Evolutionary conservation across 2,329 filamentous ascomycete genomes (phyloP).

Genomic region (Chaetomium strumarium): DNA sequence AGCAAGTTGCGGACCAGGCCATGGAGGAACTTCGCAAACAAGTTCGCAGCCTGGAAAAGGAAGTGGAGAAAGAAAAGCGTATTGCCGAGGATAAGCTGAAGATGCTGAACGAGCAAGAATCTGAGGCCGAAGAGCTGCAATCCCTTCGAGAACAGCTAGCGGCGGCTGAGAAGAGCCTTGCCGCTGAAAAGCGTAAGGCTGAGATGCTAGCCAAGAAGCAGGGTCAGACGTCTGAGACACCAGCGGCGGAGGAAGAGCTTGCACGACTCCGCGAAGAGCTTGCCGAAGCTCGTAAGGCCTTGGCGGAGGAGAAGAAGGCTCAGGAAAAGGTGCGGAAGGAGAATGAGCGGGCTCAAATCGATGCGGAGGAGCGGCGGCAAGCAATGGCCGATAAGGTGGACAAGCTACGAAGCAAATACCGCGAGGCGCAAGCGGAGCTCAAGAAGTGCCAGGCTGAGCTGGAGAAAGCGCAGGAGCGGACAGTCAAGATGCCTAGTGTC

Average conservation of each 20-base stretch:
- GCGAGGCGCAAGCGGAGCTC: constrained; percentile 64
- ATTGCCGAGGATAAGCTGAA: constrained; percentile 21
- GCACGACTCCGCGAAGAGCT: constrained; percentile 23
- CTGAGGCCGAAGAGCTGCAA: constrained; percentile 29
- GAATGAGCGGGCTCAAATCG: constrained; percentile 49
- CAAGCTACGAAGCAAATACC: constrained; percentile 63
- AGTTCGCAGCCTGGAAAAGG: constrained; percentile 37
- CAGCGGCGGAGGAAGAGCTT: constrained; percentile 29
- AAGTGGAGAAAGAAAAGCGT: constrained; percentile 29
- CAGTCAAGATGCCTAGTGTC: constrained; percentile 30
- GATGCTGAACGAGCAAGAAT: constrained; percentile 22
- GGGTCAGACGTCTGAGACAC: constrained; percentile 30
- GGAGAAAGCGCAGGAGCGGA: constrained; percentile 33
- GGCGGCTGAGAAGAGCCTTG: constrained; percentile 25
- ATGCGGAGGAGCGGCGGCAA: constrained; percentile 57
- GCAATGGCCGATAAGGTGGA: constrained; percentile 66
- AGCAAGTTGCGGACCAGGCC: constrained; percentile 23
- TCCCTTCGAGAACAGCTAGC: constrained; percentile 21
- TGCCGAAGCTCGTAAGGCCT: constrained; percentile 27
- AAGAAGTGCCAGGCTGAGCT: constrained; percentile 53
- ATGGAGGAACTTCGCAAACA: constrained; percentile 29
- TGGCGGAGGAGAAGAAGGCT: constrained; percentile 40
- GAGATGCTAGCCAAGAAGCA: constrained; percentile 35
- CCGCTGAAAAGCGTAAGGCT: constrained; percentile 20
- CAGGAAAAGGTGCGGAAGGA: constrained; percentile 41